These are phyloP conservation scores for Marasmius fiardii DNA, from an alignment of 1,284 basidiomycete genomes.

Conservation along the genomic window DNA sequence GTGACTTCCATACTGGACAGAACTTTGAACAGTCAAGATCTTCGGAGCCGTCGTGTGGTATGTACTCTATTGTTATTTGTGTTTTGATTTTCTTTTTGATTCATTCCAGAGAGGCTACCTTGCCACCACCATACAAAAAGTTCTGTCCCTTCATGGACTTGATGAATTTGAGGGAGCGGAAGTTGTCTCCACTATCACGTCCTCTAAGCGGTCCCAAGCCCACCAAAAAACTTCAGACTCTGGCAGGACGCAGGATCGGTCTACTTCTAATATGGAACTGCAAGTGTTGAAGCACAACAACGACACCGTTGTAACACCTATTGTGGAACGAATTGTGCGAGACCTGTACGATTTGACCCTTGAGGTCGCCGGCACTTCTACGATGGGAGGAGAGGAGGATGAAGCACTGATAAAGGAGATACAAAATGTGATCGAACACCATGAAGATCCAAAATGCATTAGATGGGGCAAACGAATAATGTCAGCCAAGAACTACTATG, in stretches of 20 bases:
- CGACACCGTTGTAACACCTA: constrained; percentile 46
- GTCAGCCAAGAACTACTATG: constrained; percentile 32
- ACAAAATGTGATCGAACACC: constrained; percentile 28
- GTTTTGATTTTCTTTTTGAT: too few species aligned
- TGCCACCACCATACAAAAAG: too few species aligned
- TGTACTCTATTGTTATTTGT: too few species aligned
- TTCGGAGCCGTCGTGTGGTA: too few species aligned
- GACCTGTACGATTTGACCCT: constrained; percentile 46
- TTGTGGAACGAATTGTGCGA: constrained; percentile 42
- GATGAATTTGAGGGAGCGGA: too few species aligned
- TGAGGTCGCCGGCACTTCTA: constrained; percentile 18
- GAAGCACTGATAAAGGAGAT: constrained; percentile 19
- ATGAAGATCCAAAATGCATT: constrained; percentile 44
- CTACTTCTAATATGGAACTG: constrained; percentile 24
- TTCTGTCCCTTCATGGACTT: too few species aligned
- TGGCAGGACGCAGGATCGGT: background rate
- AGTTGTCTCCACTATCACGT: background rate
- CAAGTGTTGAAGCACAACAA: constrained; percentile 37
- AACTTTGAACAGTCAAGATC: background rate
- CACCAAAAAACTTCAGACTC: constrained; percentile 10
- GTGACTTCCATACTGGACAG: constrained; percentile 31
- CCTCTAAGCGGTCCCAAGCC: background rate
- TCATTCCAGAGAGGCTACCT: too few species aligned
- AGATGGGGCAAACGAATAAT: constrained; percentile 39
- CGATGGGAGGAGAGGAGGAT: constrained; percentile 22